Conservation (phyloP, 768 basidiomycete species). For the Naganishia randhawae region DNA sequence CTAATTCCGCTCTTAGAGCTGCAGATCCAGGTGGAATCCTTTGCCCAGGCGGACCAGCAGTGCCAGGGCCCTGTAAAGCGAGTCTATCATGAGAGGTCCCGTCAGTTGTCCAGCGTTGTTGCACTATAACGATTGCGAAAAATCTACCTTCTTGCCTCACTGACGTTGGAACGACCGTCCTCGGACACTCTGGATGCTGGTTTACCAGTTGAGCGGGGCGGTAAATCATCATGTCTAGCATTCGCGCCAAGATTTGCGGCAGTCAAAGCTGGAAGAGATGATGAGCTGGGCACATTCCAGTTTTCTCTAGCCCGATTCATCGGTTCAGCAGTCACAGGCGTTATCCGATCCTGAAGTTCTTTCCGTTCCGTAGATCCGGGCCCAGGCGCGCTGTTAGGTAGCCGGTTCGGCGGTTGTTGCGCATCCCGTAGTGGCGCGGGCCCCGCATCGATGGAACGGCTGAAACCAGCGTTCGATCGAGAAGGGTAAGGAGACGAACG, state of each 20-base stretch:
- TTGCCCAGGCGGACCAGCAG: neutral
- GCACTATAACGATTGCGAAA: neutral
- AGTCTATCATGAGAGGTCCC: neutral
- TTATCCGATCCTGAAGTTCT: neutral
- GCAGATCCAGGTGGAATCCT: conserved; percentile 7
- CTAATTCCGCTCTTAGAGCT: conserved; percentile 7
- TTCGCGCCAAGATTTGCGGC: neutral
- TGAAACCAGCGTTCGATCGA: neutral
- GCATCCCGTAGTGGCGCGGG: too few relatives aligned
- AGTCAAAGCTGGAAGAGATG: conserved; percentile 3
- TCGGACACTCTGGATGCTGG: conserved; percentile 3
- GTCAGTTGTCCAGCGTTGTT: neutral
- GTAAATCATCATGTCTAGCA: too few relatives aligned
- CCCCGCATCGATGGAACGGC: neutral
- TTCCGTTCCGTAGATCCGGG: neutral
- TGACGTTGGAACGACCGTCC: neutral
- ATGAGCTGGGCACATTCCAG: neutral
- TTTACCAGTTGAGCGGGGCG: neutral
- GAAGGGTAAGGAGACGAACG: neutral
- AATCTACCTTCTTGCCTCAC: conserved; percentile 8
- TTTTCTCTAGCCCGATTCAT: neutral
- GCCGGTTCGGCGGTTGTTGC: neutral
- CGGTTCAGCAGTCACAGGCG: neutral
- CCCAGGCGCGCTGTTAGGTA: neutral
- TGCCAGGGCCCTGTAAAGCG: neutral